These are phyloP conservation scores for Phylloporus sp. DNA, from an alignment of 768 basidiomycete species.

Conservation along the genomic window DNA sequence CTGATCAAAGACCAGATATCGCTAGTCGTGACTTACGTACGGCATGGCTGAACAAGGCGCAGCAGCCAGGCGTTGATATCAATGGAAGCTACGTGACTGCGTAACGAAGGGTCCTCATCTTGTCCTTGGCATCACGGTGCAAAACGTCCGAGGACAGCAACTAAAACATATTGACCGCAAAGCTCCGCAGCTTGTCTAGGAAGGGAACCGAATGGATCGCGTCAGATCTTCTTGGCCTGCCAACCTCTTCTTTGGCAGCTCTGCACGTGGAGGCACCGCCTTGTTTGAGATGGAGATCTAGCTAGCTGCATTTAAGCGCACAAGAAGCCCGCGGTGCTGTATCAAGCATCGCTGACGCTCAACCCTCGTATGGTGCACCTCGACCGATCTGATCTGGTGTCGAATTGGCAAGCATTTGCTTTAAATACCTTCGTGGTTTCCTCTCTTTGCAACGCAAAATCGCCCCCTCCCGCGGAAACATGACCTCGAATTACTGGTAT, in stretches of 20 bases:
- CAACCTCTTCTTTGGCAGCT: neutral
- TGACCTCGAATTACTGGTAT: neutral
- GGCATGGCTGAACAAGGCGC: neutral
- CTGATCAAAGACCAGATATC: neutral
- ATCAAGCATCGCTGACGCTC: constrained; percentile 2
- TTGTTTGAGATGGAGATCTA: constrained; percentile 1
- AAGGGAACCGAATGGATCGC: neutral
- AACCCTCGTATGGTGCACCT: constrained; percentile 3
- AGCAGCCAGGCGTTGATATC: constrained; percentile 6
- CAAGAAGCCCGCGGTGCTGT: neutral
- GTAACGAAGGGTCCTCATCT: neutral
- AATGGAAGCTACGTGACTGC: constrained; percentile 5
- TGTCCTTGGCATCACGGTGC: neutral
- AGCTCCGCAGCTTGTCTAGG: neutral
- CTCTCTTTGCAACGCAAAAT: neutral
- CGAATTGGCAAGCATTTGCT: neutral
- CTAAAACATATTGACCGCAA: neutral
- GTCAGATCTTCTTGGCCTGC: neutral
- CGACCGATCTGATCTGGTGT: neutral
- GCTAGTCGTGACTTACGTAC: constrained; percentile 12
- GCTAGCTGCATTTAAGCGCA: neutral
- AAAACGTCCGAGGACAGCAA: neutral
- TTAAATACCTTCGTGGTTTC: constrained; percentile 3
- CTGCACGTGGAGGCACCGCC: neutral
- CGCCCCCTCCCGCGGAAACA: neutral